These are phyloP conservation scores for Botrytis galanthina DNA, from an alignment of 2,329 filamentous ascomycete genomes.

Conservation along the genomic window DNA sequence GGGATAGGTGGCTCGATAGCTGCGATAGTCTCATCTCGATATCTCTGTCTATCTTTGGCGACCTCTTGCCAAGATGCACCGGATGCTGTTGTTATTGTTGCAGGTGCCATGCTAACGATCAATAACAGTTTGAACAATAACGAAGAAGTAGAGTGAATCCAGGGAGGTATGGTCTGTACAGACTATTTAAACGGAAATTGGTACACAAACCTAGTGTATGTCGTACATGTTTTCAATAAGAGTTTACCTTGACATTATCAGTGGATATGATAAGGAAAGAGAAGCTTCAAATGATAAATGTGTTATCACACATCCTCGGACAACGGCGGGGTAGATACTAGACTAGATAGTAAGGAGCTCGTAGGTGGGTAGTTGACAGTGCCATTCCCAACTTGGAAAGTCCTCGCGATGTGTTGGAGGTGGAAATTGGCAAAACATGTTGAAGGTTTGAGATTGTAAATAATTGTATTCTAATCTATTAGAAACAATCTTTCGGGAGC, in stretches of 20 bases:
- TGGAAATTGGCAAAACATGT: not conserved
- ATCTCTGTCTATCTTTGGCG: constrained; percentile 45
- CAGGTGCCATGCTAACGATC: constrained; percentile 30
- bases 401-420: not conserved
- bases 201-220: not conserved
- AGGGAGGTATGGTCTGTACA: not conserved
- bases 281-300: not conserved
- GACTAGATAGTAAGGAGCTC: not conserved
- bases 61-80: constrained; percentile 47
- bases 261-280: constrained; percentile 5
- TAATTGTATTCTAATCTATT: constrained; percentile 8
- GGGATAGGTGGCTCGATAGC: constrained; percentile 43
- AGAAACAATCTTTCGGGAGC: not conserved
- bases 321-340: not conserved
- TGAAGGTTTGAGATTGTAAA: not conserved
- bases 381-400: constrained; percentile 11
- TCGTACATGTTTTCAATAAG: not conserved
- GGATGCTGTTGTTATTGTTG: constrained; percentile 33
- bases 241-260: not conserved
- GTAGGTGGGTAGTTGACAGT: not conserved
- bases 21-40: constrained; percentile 47
- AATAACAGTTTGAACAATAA: not conserved
- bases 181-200: constrained; percentile 2
- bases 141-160: not conserved
- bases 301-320: not conserved